Evolutionary conservation across 2,329 filamentous ascomycete genomes (phyloP), one percentile per base, ranked within the genome.

Genomic region (Claviceps spartinae): DNA sequence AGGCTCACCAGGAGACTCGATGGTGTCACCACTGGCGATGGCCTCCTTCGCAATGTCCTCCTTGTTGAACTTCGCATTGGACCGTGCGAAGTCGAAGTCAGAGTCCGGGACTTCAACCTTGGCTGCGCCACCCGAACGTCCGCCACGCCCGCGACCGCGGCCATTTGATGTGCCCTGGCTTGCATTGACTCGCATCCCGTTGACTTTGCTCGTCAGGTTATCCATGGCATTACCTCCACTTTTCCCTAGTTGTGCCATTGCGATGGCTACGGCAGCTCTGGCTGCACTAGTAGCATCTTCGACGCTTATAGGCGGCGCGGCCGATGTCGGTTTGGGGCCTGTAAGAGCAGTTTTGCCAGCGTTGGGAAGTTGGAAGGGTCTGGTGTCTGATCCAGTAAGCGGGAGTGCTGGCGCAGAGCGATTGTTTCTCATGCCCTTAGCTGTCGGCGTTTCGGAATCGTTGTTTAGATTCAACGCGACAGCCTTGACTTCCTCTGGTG

Each of bases 101-200:
- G 87, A 83, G 47, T 85, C 80, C 0, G 93, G 93, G 2, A 98
- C 87, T 50, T 95, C 90, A 36, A 97, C 81, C 70, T 88, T 93
- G 59, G 76, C 72, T 48, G 75, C 55, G 9, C 48, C 52, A 38
- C 57, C 56, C 24, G 66, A 67, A 38, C 74, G 70, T 14, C 72
- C 72, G 11, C 73, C 74, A 50, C 74, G 72, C 1, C 72, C 72
- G 53, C 74, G 72, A 24, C 71, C 72, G 47, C 79, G 76, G 43
- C 74, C 69, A 22, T 68, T 65, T n/a, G 75, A 66, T 8, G 73
- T 72, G 20, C 72, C 71, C 47, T 72, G 68, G 6, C 72, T 69
- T 11, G 83, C 80, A 54, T 80, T 81, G 4, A 82, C 70, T 53
- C 85, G 77, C 85, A 90, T 88, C 61, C 88, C 85, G 54, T 85